Conservation (phyloP, 2,329 filamentous ascomycete genomes). For the Chrysosporium queenslandicum region DNA sequence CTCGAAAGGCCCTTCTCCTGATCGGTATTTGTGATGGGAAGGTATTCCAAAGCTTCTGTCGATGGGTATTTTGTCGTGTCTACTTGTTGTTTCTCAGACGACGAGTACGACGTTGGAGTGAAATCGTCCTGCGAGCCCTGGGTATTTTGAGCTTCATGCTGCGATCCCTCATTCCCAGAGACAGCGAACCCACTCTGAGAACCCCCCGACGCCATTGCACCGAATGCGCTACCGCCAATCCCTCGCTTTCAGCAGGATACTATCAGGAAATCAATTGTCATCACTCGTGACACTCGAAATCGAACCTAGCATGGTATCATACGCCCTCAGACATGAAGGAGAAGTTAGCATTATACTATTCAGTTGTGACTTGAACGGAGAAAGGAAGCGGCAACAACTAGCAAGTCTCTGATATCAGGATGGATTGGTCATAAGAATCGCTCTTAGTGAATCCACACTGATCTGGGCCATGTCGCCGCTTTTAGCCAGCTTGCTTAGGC, state of each 20-base stretch:
- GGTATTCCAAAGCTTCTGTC: not conserved
- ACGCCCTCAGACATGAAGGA: no score
- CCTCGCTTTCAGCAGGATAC: not conserved
- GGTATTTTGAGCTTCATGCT: not conserved
- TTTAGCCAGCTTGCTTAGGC: not conserved
- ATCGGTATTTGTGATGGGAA: not conserved
- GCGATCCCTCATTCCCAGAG: not conserved
- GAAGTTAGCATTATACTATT: no score
- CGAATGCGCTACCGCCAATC: not conserved
- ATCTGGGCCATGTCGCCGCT: not conserved
- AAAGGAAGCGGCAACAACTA: not conserved
- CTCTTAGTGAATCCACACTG: no score
- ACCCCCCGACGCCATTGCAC: not conserved
- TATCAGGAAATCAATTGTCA: no score
- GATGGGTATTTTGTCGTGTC: not conserved
- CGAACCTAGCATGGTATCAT: not conserved
- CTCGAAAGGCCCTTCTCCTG: not conserved
- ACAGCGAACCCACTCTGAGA: not conserved
- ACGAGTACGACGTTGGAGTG: not conserved
- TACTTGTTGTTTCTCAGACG: slow-evolving; percentile 2
- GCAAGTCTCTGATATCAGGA: not conserved
- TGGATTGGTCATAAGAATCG: no score
- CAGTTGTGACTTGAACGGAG: no score
- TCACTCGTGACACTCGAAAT: no score
- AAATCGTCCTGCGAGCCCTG: not conserved